phyloP scores from a whole-genome alignment of 169 alveolate genomes.

The Plasmodium inui region DNA sequence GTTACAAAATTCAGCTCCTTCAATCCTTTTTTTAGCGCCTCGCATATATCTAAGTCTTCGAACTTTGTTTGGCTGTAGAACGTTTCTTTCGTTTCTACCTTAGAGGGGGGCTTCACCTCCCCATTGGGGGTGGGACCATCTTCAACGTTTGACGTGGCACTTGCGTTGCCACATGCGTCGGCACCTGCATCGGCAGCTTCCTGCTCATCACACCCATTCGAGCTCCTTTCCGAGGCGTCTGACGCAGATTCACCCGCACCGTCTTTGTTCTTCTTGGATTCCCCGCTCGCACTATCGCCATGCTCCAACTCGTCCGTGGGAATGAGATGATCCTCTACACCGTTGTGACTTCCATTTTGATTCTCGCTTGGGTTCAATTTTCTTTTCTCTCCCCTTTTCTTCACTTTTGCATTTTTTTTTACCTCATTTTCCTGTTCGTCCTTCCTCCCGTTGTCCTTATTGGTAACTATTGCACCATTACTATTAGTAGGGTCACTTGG shows the following conservation, averaged over 20 bases:
- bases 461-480: background rate
- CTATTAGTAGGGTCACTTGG: background rate
- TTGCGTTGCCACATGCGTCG: background rate
- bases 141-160: background rate
- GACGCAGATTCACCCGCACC: background rate
- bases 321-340: background rate
- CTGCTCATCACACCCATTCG: background rate
- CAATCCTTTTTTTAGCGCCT: conserved; percentile 93
- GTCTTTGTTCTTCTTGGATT: background rate
- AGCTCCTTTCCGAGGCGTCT: background rate
- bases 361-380: background rate
- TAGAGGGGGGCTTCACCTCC: background rate
- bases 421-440: background rate
- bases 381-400: conserved; percentile 2
- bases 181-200: background rate
- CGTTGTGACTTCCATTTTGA: background rate
- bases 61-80: conserved; percentile 90
- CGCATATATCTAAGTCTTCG: conserved; percentile 91
- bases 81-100: background rate
- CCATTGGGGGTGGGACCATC: background rate
- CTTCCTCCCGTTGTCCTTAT: background rate
- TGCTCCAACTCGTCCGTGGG: background rate
- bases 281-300: background rate
- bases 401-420: background rate
- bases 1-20: conserved; percentile 90